These are phyloP conservation scores for Urostyla sp. DNA, from an alignment of 73 alveolate genomes.

Conservation along the genomic window DNA sequence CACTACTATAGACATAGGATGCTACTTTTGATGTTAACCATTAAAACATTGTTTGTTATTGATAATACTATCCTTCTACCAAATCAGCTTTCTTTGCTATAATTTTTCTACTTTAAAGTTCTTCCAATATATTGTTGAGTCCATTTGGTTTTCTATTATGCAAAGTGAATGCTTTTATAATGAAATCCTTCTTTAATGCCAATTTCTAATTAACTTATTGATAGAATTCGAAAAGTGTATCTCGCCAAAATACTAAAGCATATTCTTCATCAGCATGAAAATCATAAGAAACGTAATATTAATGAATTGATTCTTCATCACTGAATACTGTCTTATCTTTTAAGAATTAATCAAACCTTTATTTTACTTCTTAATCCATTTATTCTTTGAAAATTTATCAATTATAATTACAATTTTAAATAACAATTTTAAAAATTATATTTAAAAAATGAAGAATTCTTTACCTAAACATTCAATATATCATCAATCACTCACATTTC, in stretches of 20 bases:
- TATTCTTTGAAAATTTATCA: too few relatives aligned
- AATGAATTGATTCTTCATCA: slow-evolving; percentile 1
- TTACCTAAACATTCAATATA: too few relatives aligned
- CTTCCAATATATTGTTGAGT: slow-evolving; percentile 5
- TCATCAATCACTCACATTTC: too few relatives aligned
- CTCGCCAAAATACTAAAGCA: slow-evolving; percentile 41
- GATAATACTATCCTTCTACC: slow-evolving; percentile 15
- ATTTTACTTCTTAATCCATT: too few relatives aligned
- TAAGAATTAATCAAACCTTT: background rate
- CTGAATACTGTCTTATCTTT: background rate
- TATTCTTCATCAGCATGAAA: slow-evolving; percentile 40
- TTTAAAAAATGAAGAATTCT: too few relatives aligned
- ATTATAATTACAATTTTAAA: too few relatives aligned
- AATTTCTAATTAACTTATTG: background rate
- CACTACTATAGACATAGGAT: background rate
- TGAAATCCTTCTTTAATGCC: background rate
- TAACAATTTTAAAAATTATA: too few relatives aligned
- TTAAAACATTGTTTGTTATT: background rate
- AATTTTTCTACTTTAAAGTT: background rate
- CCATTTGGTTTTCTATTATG: slow-evolving; percentile 54
- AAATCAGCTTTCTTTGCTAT: slow-evolving; percentile 8
- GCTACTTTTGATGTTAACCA: slow-evolving; percentile 6
- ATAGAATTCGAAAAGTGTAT: slow-evolving; percentile 16
- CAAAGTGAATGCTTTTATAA: slow-evolving; percentile 28
- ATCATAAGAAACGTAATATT: slow-evolving; percentile 5